These are phyloP conservation scores for Neurospora pannonica DNA, from an alignment of 495 filamentous ascomycete genomes.

Conservation along the genomic window DNA sequence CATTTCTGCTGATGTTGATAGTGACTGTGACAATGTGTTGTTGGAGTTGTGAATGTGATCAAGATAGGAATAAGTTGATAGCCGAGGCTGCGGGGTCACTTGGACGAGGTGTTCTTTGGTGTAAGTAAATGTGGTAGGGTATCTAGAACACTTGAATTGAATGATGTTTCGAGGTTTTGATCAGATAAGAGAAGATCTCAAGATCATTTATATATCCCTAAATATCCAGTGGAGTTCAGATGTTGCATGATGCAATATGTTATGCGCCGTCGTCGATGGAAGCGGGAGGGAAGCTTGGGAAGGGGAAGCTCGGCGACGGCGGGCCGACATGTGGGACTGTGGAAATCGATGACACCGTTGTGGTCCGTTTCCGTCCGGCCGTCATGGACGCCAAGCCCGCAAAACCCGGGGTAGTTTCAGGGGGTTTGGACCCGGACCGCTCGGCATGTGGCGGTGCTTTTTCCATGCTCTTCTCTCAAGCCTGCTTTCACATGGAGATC, in stretches of 20 bases:
- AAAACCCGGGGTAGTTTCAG: background rate
- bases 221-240: background rate
- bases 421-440: background rate
- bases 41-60: background rate
- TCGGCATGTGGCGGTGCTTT: background rate
- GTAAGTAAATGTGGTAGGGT: background rate
- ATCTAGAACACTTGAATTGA: background rate
- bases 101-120: background rate
- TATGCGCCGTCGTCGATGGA: background rate
- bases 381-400: background rate
- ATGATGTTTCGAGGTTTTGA: background rate
- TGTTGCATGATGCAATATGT: background rate
- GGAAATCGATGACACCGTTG: background rate
- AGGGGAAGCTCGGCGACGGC: background rate
- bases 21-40: background rate
- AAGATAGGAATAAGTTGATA: background rate
- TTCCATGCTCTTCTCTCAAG: background rate
- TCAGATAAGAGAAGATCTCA: background rate
- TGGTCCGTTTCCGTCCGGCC: background rate
- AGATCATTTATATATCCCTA: background rate
- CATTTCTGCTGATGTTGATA: slow-evolving; percentile 8
- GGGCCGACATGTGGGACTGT: background rate
- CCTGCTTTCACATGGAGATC: background rate
- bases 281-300: background rate
- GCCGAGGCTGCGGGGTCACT: background rate